These are phyloP conservation scores for Botrytis tulipae DNA, from an alignment of 2,329 filamentous ascomycete species.

Conservation along the genomic window DNA sequence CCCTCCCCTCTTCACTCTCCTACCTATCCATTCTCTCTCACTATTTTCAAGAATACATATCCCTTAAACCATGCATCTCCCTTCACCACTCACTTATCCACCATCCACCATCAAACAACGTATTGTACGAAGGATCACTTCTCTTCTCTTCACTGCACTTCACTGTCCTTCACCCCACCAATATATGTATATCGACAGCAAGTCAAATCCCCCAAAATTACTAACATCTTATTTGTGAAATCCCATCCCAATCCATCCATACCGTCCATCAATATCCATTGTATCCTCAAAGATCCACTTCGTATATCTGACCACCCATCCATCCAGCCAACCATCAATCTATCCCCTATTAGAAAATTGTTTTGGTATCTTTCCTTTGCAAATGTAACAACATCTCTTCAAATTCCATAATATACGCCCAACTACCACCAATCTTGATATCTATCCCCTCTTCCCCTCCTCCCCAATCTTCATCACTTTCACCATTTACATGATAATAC, in stretches of 20 bases:
- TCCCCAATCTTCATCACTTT: neutral
- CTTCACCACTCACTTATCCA: neutral
- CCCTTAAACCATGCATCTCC: neutral
- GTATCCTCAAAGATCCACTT: constrained; percentile 15
- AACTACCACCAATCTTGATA: constrained; percentile 5
- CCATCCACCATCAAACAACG: neutral
- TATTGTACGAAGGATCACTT: neutral
- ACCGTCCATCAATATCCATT: constrained; percentile 7
- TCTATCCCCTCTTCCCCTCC: neutral
- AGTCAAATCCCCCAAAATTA: constrained; percentile 6
- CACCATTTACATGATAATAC: constrained; percentile 74
- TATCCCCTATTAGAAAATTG: neutral
- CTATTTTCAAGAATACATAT: neutral
- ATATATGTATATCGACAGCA: neutral
- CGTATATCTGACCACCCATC: neutral
- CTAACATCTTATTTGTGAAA: constrained; percentile 16
- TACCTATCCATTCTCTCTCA: neutral
- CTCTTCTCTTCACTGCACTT: neutral
- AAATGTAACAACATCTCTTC: constrained; percentile 10
- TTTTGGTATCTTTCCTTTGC: constrained; percentile 19
- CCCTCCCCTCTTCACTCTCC: neutral
- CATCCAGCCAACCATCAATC: constrained; percentile 8
- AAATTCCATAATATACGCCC: constrained; percentile 13
- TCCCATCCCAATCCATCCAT: constrained; percentile 8
- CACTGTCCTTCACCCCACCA: neutral